Conservation (phyloP, 2,329 filamentous ascomycete genomes). For the Exophiala calicioides region DNA sequence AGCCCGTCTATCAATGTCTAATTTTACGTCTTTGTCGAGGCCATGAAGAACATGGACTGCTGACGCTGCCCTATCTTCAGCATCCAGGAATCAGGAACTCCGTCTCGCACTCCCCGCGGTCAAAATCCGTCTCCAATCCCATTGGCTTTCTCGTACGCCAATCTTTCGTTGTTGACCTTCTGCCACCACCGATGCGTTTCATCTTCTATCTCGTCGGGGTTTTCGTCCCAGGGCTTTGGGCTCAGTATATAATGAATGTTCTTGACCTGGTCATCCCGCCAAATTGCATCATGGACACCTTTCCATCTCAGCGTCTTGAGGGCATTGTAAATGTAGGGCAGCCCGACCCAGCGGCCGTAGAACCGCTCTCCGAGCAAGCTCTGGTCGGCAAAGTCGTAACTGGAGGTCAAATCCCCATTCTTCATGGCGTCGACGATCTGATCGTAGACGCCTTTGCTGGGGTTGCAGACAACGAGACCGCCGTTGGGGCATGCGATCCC, state of each 20-base stretch:
- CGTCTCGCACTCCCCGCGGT: not conserved
- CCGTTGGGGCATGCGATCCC: conserved; percentile 62
- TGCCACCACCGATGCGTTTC: conserved; percentile 62
- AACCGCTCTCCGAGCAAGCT: conserved; percentile 60
- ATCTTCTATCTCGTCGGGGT: conserved; percentile 39
- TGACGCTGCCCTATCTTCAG: not conserved
- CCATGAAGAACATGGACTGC: not conserved
- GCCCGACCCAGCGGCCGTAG: conserved; percentile 57
- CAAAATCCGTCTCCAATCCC: conserved; percentile 57
- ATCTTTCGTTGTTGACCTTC: conserved; percentile 52
- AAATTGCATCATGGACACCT: conserved; percentile 51
- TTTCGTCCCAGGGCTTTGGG: conserved; percentile 66
- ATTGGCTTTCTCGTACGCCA: conserved; percentile 48
- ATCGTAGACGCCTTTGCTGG: conserved; percentile 55
- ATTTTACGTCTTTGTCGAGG: not conserved
- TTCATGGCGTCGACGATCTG: conserved; percentile 49
- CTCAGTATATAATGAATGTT: conserved; percentile 64
- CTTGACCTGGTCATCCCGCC: conserved; percentile 62
- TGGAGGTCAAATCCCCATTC: conserved; percentile 37
- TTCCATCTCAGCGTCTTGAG: conserved; percentile 60
- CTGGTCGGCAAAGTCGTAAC: conserved; percentile 64
- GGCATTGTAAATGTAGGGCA: conserved; percentile 64
- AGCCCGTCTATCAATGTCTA: not conserved
- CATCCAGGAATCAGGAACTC: not conserved
- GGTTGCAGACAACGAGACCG: conserved; percentile 63